These are phyloP conservation scores for Fusarium denticulatum DNA, from an alignment of 2,329 filamentous ascomycete species.

Conservation along the genomic window DNA sequence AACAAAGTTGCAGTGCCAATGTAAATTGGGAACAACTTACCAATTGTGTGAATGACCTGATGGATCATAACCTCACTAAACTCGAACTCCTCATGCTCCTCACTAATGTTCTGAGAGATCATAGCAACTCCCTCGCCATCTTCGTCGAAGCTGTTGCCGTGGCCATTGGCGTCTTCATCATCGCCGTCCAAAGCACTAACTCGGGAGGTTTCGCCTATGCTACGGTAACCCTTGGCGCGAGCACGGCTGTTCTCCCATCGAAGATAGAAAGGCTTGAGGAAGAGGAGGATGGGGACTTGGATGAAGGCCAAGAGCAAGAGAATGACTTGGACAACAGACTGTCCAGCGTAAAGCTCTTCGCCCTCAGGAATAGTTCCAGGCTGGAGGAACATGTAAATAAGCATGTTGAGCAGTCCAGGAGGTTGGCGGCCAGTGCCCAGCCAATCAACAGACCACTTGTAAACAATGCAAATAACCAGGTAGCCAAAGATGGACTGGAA, in stretches of 20 bases:
- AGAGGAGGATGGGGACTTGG: constrained; percentile 90
- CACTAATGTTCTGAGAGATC: constrained; percentile 86
- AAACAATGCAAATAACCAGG: constrained; percentile 90
- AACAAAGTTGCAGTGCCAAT: constrained; percentile 31
- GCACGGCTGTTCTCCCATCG: constrained; percentile 93
- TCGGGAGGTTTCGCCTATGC: constrained; percentile 86
- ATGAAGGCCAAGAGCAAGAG: constrained; percentile 83
- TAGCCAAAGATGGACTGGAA: constrained; percentile 99
- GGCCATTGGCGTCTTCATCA: constrained; percentile 66
- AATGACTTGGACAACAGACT: constrained; percentile 78
- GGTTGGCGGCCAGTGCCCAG: constrained; percentile 68
- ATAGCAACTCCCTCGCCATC: constrained; percentile 86
- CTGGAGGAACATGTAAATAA: constrained; percentile 99
- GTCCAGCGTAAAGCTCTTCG: constrained; percentile 80
- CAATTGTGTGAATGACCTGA: constrained; percentile 98
- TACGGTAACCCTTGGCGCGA: constrained; percentile 88
- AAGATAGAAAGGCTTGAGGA: constrained; percentile 96
- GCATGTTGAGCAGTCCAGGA: constrained; percentile 94
- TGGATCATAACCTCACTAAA: constrained; percentile 99
- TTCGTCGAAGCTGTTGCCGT: constrained; percentile 67
- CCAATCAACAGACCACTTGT: constrained; percentile 98
- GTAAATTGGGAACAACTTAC: constrained; percentile 61
- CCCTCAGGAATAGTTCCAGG: constrained; percentile 73
- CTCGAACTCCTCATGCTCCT: constrained; percentile 95
- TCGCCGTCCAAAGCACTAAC: constrained; percentile 92